Conservation (phyloP, 1,284 basidiomycete species). For the Athelia psychrophila region DNA sequence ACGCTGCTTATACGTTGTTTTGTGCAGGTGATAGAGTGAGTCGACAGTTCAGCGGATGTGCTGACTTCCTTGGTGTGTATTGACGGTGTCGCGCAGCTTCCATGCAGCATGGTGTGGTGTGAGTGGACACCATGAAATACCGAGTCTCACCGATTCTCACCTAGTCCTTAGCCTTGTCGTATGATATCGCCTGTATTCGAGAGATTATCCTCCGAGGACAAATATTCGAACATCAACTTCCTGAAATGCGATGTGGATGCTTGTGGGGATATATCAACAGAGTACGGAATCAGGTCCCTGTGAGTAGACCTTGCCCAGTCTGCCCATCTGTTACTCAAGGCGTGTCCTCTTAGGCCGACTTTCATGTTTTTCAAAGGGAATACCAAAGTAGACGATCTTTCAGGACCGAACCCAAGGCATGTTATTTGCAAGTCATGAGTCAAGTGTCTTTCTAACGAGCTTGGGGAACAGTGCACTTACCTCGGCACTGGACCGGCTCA, state of each 20-base stretch:
- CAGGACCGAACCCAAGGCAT: conserved; percentile 64
- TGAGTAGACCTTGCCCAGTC: conserved; percentile 26
- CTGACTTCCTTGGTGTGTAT: neutral
- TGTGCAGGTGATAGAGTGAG: conserved; percentile 62
- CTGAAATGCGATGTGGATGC: conserved; percentile 79
- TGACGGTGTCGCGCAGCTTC: neutral
- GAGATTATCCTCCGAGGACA: conserved; percentile 58
- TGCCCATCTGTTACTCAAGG: neutral
- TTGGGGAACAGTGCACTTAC: conserved; percentile 50
- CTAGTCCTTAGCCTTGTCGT: conserved; percentile 79
- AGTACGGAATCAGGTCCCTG: conserved; percentile 68
- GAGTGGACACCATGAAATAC: neutral
- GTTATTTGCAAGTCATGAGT: conserved; percentile 2
- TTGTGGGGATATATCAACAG: conserved; percentile 57
- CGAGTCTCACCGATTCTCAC: neutral
- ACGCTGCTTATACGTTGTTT: neutral
- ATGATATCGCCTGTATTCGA: conserved; percentile 73
- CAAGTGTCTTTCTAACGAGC: neutral
- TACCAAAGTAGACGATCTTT: conserved; percentile 63
- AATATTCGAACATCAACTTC: conserved; percentile 70
- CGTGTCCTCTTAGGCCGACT: conserved; percentile 56
- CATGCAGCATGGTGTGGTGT: neutral
- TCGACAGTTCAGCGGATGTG: conserved; percentile 4
- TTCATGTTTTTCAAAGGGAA: conserved; percentile 74
- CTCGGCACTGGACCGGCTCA: conserved; percentile 30